A percentile compares a stretch with the other conserved stretches of the same genome.
phyloP scores from a whole-genome alignment of 2,329 filamentous ascomycete species.

The Hymenoscyphus salicellus region DNA sequence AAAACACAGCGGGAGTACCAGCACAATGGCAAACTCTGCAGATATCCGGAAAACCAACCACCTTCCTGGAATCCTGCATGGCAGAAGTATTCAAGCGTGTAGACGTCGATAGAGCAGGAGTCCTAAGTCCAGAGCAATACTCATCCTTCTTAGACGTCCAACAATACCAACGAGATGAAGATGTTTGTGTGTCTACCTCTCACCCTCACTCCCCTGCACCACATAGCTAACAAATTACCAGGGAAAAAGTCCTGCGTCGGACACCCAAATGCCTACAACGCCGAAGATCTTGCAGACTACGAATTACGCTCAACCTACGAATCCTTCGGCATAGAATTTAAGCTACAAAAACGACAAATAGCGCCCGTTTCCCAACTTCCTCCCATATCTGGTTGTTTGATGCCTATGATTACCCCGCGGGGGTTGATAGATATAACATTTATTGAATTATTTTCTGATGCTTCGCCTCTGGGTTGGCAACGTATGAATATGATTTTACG shows the following conservation, averaged over 20 bases:
- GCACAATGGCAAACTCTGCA: conserved; percentile 14
- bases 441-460: conserved; percentile 11
- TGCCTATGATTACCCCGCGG: conserved; percentile 52
- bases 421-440: conserved; percentile 53
- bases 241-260: conserved; percentile 6
- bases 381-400: conserved; percentile 11
- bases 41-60: conserved; percentile 6
- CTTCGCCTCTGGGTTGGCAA: conserved; percentile 6
- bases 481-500: conserved; percentile 10
- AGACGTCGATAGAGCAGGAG: conserved; percentile 9
- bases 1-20: not conserved
- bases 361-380: not conserved
- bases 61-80: conserved; percentile 6
- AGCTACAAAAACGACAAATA: not conserved
- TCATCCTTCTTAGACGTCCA: conserved; percentile 16
- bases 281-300: conserved; percentile 17
- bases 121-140: conserved; percentile 18
- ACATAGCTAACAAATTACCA: not conserved
- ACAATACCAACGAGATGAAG: conserved; percentile 13
- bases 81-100: conserved; percentile 12
- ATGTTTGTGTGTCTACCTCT: conserved; percentile 12
- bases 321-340: conserved; percentile 17
- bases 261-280: conserved; percentile 5
- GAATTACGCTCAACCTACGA: conserved; percentile 14
- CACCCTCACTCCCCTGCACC: not conserved